A percentile compares a stretch with the other conserved stretches of the same genome.
These are phyloP conservation scores for Pseudocercospora crystallina DNA, from an alignment of 2,329 filamentous ascomycete species.

Conservation along the genomic window DNA sequence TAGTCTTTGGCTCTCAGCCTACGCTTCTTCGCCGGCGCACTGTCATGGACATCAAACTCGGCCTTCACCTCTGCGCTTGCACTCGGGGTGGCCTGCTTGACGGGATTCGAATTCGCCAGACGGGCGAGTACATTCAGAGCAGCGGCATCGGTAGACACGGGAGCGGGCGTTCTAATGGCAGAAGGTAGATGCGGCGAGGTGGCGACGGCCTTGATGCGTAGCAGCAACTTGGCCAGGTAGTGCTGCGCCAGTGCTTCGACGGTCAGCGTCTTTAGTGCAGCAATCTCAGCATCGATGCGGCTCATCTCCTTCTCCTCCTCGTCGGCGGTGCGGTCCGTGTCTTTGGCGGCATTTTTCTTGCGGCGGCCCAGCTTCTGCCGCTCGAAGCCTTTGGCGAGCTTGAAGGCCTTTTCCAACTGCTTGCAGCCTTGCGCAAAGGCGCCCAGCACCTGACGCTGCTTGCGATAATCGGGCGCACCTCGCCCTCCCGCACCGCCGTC, in stretches of 20 bases:
- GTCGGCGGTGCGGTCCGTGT: conserved; percentile 38
- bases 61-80: conserved; percentile 44
- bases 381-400: conserved; percentile 73
- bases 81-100: conserved; percentile 54
- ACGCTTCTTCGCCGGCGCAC: conserved; percentile 25
- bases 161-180: conserved; percentile 39
- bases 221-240: conserved; percentile 57
- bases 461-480: conserved; percentile 21
- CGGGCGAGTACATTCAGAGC: conserved; percentile 59
- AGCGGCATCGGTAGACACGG: conserved; percentile 44
- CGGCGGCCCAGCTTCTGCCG: conserved; percentile 70
- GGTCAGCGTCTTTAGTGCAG: conserved; percentile 58
- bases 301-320: conserved; percentile 50
- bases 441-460: conserved; percentile 22
- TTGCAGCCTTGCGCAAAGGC: conserved; percentile 49
- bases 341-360: conserved; percentile 53
- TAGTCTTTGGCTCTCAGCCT: conserved; percentile 29
- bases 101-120: conserved; percentile 60
- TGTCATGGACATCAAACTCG: conserved; percentile 37
- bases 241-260: conserved; percentile 50
- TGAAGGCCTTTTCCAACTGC: conserved; percentile 66
- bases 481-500: conserved; percentile 28
- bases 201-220: conserved; percentile 58
- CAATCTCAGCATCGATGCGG: conserved; percentile 64
- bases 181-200: conserved; percentile 50